Percentiles rank a stretch among this genome's conserved stretches.
These are phyloP conservation scores for Calonectria hongkongensis DNA, from an alignment of 2,329 filamentous ascomycete species.

Conservation along the genomic window DNA sequence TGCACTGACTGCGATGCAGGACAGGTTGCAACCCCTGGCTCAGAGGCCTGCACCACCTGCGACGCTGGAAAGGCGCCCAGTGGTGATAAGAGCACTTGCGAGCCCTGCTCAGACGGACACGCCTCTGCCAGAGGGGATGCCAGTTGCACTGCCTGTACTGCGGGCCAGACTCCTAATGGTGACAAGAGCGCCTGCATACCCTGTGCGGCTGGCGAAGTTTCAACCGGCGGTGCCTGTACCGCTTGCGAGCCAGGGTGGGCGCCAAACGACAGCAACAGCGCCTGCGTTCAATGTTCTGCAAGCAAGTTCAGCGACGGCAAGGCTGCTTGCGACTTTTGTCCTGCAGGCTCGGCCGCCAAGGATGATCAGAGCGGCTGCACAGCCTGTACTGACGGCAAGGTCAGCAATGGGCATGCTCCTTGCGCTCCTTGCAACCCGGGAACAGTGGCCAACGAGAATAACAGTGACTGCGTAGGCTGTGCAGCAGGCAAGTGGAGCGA, in stretches of 20 bases:
- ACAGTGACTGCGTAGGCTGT: not conserved
- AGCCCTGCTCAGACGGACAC: not conserved
- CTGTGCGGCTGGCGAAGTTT: not conserved
- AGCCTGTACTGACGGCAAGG: not conserved
- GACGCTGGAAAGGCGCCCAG: not conserved
- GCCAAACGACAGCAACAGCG: not conserved
- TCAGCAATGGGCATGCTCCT: not conserved
- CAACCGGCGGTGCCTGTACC: not conserved
- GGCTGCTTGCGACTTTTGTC: not conserved
- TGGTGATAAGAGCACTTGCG: not conserved
- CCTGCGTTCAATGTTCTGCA: not conserved
- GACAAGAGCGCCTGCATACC: not conserved
- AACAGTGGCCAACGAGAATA: not conserved
- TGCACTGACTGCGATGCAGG: not conserved
- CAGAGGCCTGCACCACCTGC: not conserved
- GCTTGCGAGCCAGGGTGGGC: not conserved
- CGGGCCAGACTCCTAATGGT: not conserved
- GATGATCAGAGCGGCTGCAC: not conserved
- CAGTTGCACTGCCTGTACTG: not conserved
- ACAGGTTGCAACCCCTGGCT: not conserved
- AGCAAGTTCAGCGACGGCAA: not conserved
- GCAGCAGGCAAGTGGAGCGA: not conserved
- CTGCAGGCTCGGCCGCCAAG: not conserved
- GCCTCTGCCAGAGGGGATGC: not conserved
- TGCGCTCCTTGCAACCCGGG: not conserved